Evolutionary conservation across 2,329 filamentous ascomycete genomes (phyloP).

Genomic region (Penicillium psychrosexuale): DNA sequence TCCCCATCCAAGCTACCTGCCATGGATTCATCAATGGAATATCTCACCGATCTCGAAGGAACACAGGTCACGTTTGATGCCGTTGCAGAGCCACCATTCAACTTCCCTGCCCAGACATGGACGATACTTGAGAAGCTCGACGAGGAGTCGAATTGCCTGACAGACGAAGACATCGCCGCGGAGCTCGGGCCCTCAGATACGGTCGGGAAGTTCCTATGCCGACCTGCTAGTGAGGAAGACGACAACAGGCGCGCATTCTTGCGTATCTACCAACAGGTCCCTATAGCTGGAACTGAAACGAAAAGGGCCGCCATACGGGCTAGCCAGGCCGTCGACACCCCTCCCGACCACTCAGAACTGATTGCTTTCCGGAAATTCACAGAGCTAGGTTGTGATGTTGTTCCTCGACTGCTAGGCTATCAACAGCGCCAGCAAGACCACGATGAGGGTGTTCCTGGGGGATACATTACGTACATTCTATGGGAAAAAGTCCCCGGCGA

Average conservation of each 20-base stretch:
- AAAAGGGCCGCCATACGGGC: neutral
- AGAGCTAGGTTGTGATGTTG: neutral
- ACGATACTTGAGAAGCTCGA: neutral
- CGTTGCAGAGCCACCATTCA: neutral
- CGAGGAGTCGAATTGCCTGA: neutral
- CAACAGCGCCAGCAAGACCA: slow-evolving; percentile 1
- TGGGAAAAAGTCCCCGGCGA: slow-evolving; percentile 3
- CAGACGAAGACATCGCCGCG: neutral
- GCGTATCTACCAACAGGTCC: slow-evolving; percentile 4
- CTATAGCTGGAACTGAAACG: slow-evolving; percentile 3
- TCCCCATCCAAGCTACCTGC: neutral
- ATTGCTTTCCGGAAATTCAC: neutral
- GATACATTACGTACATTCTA: slow-evolving; percentile 2
- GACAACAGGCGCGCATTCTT: slow-evolving; percentile 3
- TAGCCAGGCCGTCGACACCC: neutral
- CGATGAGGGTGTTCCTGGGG: neutral
- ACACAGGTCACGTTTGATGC: neutral
- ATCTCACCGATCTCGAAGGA: neutral
- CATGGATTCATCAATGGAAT: slow-evolving; percentile 3
- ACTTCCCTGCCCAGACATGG: neutral
- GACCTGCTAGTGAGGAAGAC: neutral
- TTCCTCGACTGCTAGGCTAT: slow-evolving; percentile 4
- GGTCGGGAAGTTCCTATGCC: slow-evolving; percentile 1
- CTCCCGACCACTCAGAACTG: slow-evolving; percentile 1
- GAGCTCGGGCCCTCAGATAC: neutral